Evolutionary conservation across 1,139 yeast species (phyloP).

Genomic region (Saccharomycopsis hybrid): DNA sequence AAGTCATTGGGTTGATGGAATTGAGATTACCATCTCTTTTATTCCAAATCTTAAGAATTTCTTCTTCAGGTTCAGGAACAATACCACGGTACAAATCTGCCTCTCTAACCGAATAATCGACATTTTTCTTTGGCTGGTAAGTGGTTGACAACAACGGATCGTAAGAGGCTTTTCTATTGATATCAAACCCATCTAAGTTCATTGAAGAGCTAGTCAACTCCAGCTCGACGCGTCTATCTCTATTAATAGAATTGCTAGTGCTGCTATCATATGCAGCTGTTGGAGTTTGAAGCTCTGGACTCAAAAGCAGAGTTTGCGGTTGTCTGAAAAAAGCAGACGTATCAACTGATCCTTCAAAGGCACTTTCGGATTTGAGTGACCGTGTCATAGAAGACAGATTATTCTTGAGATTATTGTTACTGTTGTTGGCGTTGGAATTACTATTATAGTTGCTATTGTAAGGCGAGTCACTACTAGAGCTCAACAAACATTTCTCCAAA

Average conservation of each 20-base stretch:
- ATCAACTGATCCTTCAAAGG: not conserved
- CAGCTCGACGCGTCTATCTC: not conserved
- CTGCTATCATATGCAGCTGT: not conserved
- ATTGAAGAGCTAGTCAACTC: not conserved
- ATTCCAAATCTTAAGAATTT: slow-evolving; percentile 20
- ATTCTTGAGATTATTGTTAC: not conserved
- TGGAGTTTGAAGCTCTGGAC: not conserved
- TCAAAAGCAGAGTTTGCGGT: slow-evolving; percentile 9
- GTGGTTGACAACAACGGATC: slow-evolving; percentile 7
- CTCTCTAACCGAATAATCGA: slow-evolving; percentile 21
- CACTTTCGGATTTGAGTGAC: not conserved
- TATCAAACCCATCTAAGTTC: not conserved
- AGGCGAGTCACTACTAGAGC: too few species aligned
- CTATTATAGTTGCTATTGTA: not conserved
- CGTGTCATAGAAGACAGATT: not conserved
- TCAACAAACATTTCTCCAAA: not conserved
- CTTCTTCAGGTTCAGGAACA: slow-evolving; percentile 12
- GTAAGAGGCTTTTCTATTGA: slow-evolving; percentile 1
- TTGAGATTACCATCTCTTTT: slow-evolving; percentile 18
- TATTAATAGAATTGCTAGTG: not conserved
- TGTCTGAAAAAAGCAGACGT: slow-evolving; percentile 8
- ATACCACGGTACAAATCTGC: slow-evolving; percentile 18
- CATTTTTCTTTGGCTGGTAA: slow-evolving; percentile 11
- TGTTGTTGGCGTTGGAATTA: not conserved
- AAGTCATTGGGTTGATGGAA: slow-evolving; percentile 18